These are phyloP conservation scores for Pythium utonaiense DNA, from an alignment of 352 stramenopile genomes.

Conservation along the genomic window DNA sequence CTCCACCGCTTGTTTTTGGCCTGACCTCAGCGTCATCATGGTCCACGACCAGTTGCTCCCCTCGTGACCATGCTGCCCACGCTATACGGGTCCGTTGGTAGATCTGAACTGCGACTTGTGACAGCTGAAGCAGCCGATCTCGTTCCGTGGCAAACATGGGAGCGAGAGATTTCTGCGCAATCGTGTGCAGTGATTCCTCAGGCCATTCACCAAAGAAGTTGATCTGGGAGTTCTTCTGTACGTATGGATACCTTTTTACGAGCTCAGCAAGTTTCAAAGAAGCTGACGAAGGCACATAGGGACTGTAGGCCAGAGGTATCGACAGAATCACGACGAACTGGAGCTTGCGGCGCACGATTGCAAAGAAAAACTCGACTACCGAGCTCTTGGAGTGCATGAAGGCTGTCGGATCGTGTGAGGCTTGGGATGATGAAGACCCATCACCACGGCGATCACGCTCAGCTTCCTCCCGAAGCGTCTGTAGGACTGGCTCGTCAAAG, in stretches of 20 bases:
- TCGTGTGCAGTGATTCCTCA: slow-evolving; percentile 31
- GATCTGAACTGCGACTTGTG: slow-evolving; percentile 37
- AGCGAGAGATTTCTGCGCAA: slow-evolving; percentile 44
- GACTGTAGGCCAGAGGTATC: neutral
- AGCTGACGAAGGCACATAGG: neutral
- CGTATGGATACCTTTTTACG: slow-evolving; percentile 36
- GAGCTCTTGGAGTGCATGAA: slow-evolving; percentile 43
- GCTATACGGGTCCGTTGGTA: slow-evolving; percentile 28
- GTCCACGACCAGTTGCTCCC: neutral
- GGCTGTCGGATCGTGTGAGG: neutral
- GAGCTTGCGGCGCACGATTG: slow-evolving; percentile 35
- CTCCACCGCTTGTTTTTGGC: slow-evolving; percentile 4
- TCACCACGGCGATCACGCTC: slow-evolving; percentile 21
- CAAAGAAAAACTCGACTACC: slow-evolving; percentile 49
- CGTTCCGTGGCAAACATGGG: slow-evolving; percentile 20
- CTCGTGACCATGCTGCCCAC: neutral
- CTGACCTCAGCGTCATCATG: neutral
- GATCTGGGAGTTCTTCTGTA: slow-evolving; percentile 39
- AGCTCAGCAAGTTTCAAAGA: slow-evolving; percentile 18
- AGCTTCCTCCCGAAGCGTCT: slow-evolving; percentile 29
- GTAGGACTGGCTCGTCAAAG: slow-evolving; percentile 41
- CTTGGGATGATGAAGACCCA: neutral
- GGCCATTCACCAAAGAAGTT: slow-evolving; percentile 45
- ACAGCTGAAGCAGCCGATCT: slow-evolving; percentile 32
- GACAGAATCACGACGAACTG: slow-evolving; percentile 54